Evolutionary conservation across 768 basidiomycete species (phyloP).

Genomic region (Leccinum olivaceopallidum): DNA sequence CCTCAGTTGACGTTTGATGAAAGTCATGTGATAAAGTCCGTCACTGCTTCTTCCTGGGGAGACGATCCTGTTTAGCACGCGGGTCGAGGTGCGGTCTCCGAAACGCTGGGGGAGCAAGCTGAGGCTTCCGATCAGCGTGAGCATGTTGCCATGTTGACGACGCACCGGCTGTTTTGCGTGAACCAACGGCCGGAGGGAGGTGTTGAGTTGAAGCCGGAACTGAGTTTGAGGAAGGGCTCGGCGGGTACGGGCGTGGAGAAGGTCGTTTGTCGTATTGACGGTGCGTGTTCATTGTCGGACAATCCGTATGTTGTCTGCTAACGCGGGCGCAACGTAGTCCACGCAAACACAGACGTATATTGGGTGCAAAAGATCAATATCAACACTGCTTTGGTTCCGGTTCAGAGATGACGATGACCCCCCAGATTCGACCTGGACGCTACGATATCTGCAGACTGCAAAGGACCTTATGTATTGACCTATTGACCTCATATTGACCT

Average conservation of each 20-base stretch:
- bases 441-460: background rate
- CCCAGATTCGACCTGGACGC: background rate
- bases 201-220: constrained; percentile 51
- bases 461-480: too few relatives aligned
- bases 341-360: constrained; percentile 41
- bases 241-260: constrained; percentile 16
- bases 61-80: constrained; percentile 47
- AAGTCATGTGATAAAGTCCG: constrained; percentile 23
- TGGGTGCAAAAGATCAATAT: constrained; percentile 42
- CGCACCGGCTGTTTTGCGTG: constrained; percentile 54
- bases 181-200: constrained; percentile 43
- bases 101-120: constrained; percentile 59
- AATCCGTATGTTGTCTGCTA: background rate
- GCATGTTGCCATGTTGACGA: constrained; percentile 54
- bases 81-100: constrained; percentile 53
- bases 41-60: constrained; percentile 46
- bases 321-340: constrained; percentile 34
- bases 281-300: constrained; percentile 37
- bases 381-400: constrained; percentile 18
- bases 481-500: too few relatives aligned
- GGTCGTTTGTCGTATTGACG: constrained; percentile 53
- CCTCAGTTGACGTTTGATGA: background rate
- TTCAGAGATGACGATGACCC: background rate
- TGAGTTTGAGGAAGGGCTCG: constrained; percentile 35
- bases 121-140: constrained; percentile 49